These are phyloP conservation scores for Colletotrichum costaricense DNA, from an alignment of 2,329 filamentous ascomycete species.

Conservation along the genomic window DNA sequence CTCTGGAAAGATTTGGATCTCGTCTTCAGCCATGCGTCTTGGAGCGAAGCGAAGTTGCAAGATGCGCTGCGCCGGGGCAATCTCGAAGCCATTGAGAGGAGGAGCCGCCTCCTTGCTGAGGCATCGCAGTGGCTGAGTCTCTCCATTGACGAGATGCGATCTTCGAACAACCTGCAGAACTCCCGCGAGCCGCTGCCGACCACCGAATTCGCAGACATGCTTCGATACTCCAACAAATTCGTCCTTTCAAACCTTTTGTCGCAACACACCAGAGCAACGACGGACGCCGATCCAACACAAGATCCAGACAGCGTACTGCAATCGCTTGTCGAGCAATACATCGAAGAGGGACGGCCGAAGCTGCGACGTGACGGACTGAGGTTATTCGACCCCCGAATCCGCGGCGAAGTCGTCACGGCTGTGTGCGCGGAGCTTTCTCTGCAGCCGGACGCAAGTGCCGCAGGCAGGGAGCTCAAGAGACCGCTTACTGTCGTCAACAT, in stretches of 20 bases:
- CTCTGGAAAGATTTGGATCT: constrained; percentile 35
- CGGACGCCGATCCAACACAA: not conserved
- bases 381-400: constrained; percentile 29
- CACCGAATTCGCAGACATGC: constrained; percentile 34
- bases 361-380: constrained; percentile 18
- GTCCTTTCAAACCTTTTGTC: constrained; percentile 29
- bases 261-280: constrained; percentile 25
- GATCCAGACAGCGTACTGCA: constrained; percentile 8
- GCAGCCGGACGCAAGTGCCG: constrained; percentile 35
- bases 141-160: constrained; percentile 34
- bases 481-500: constrained; percentile 49
- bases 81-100: constrained; percentile 25
- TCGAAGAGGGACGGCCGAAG: constrained; percentile 28
- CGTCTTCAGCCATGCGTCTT: constrained; percentile 34
- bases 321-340: constrained; percentile 31
- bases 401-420: constrained; percentile 45
- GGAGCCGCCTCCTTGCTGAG: constrained; percentile 31
- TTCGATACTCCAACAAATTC: constrained; percentile 32
- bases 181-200: constrained; percentile 28
- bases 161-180: constrained; percentile 14
- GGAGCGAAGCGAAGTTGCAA: constrained; percentile 22
- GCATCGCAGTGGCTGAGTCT: constrained; percentile 31
- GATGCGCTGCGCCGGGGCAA: constrained; percentile 28
- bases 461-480: constrained; percentile 41
- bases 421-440: constrained; percentile 46